Base-by-base conservation (phyloP, 2,329 filamentous ascomycete species). In the Alternaria ventricosa region DNA sequence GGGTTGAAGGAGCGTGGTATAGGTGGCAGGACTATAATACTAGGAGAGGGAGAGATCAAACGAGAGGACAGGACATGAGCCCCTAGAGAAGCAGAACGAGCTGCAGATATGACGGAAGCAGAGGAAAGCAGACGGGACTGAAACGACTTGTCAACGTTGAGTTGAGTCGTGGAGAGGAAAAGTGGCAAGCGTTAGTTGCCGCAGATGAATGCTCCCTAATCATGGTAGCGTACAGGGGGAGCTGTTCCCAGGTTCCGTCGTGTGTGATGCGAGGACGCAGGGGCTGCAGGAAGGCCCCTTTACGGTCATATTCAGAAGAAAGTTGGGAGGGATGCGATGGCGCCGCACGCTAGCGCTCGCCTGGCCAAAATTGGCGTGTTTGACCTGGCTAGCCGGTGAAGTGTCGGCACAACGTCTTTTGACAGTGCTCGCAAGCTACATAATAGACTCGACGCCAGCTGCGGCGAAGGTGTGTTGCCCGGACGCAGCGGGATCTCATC, bases 21-120 rank as follows among this genome's bases (percentile, higher is more conserved):
- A 63, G 65, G 49, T 56, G 51, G 66, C 28, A 63, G 56, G 67
- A 70, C 61, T 74, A 71, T 69, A 71, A 45, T 55, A 66, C 65
- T 62, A 67, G 63, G 33, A 68, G 70, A 76, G 70, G 75, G 68
- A 51, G 61, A 69, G 66, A 69, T 78, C 74, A 79, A 80, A 79
- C 75, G 77, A 80, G 66, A 67, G 77, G 67, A 77, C 68, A 72
- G 75, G 74, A 75, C 75, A 65, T 66, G 46, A 55, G 73, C 71
- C 71, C 73, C 67, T 68, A 53, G 64, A 60, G 58, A 64, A 63
- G 65, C 65, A 66, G 61, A 65, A 27, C 46, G 45, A 53, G 63
- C 63, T 68, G 73, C 70, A 74, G 67, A 68, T 72, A 70, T 71
- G 72, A 55, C 61, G 57, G 66, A 50, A 66, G 69, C 55, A 71